A percentile compares a stretch with the other conserved stretches of the same genome.
phyloP scores from a whole-genome alignment of 208 protist species.

The Wallacemonas rigidus region DNA sequence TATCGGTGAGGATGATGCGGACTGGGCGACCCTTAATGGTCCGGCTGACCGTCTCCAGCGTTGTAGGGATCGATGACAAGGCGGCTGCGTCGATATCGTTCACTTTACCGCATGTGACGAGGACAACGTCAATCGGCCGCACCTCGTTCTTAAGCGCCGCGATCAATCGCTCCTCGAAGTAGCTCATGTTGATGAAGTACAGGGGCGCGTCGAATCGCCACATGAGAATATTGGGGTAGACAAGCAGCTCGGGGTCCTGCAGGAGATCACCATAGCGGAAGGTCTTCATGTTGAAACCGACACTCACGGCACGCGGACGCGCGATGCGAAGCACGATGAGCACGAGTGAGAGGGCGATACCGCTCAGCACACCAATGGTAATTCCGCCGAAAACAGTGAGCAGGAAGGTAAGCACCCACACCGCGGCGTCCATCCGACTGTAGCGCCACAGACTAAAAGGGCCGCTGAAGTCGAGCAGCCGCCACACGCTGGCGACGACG shows the following conservation, averaged over 20 bases:
- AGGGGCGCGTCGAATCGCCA: constrained; percentile 68
- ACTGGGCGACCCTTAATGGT: constrained; percentile 28
- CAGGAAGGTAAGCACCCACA: constrained; percentile 59
- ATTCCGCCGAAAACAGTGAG: constrained; percentile 58
- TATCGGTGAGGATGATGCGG: constrained; percentile 49
- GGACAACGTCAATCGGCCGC: constrained; percentile 50
- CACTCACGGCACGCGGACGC: constrained; percentile 46
- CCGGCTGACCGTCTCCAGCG: constrained; percentile 31
- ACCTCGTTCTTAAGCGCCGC: constrained; percentile 38
- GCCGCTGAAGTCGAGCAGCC: constrained; percentile 51
- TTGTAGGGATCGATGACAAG: constrained; percentile 29
- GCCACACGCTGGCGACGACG: constrained; percentile 49
- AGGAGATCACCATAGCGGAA: constrained; percentile 52
- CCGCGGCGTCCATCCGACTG: constrained; percentile 51
- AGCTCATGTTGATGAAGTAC: constrained; percentile 54
- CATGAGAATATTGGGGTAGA: constrained; percentile 64
- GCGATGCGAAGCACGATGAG: constrained; percentile 62
- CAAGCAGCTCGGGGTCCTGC: constrained; percentile 60
- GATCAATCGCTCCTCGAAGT: constrained; percentile 49
- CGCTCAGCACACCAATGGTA: constrained; percentile 52
- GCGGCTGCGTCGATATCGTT: constrained; percentile 59
- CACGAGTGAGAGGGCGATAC: constrained; percentile 52
- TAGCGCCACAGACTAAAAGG: constrained; percentile 42
- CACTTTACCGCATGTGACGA: constrained; percentile 53
- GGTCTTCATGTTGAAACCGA: constrained; percentile 57